Base-by-base conservation (phyloP, 208 protist species). In the Plasmodiophora brassicae region DNA sequence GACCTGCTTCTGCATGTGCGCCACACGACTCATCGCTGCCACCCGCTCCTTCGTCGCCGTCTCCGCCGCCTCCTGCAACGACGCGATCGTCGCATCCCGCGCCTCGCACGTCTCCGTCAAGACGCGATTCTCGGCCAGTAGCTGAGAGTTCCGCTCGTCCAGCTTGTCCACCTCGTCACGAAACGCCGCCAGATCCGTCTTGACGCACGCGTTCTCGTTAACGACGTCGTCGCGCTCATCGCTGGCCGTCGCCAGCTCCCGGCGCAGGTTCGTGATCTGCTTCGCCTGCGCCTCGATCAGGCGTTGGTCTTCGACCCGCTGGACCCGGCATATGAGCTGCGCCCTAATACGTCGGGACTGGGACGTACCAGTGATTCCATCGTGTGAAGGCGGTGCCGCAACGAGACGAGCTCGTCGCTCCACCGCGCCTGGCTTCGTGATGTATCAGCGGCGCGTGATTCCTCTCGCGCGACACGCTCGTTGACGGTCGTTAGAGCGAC, bases 401-500 rank as follows among this genome's bases (percentile, higher is more conserved):
- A 78, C 5, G 65, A 78, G 14, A 32, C 65, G 14, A 78, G 65
- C 41, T 78, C 65, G 65, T 78, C 65, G 41, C n/a, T 78, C 65
- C 65, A 78, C n/a, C 41, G 32, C n/a, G 32, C 32, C 25, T 57
- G 20, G 25, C 14, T 57, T 57, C 25, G 14, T 28, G 50, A 14
- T 5, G 65, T 38, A 44, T 38, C 32, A 38, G 10, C 14, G 5
- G 14, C 5, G 14, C 32, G 5, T 38, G 32, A 8, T 38, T 78
- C 65, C 32, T 78, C 41, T 8, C 32, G 14, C 10, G 32, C 14
- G 32, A n/a, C 5, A 5, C 65, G 65, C 65, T n/a, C 32, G 32
- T 78, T 8, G 14, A 5, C 10, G 32, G 5, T 38, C n/a, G n/a
- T 5, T 38, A 78, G n/a, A 14, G 5, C 14, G 5, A 32, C 5